Percentiles rank a stretch among this genome's conserved stretches.
Conservation (phyloP, 2,329 filamentous ascomycete genomes). For the Trichoderma hamatum region DNA sequence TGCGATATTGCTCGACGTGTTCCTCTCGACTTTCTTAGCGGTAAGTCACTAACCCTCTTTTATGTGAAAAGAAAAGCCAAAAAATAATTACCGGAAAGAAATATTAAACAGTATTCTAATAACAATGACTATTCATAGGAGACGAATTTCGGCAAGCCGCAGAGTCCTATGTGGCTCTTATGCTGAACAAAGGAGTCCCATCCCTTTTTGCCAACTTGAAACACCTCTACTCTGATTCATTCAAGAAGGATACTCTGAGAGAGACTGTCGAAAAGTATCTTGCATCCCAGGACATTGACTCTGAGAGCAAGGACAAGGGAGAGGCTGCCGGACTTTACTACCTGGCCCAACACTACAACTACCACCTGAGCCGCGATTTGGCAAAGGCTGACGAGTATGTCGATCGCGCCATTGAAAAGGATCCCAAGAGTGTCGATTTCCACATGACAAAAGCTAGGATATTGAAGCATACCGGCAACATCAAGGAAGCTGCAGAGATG, state of each 20-base stretch:
- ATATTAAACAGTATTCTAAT: neutral
- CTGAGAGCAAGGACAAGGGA: constrained; percentile 58
- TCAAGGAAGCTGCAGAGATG: constrained; percentile 75
- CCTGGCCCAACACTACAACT: constrained; percentile 96
- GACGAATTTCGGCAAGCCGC: constrained; percentile 79
- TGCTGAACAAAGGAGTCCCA: constrained; percentile 90
- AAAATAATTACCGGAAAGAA: neutral
- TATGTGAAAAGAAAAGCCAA: neutral
- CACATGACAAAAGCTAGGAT: constrained; percentile 95
- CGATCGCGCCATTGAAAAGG: constrained; percentile 78
- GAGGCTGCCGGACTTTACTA: constrained; percentile 85
- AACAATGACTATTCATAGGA: constrained; percentile 49
- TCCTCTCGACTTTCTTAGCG: constrained; percentile 85
- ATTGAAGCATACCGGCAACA: constrained; percentile 85
- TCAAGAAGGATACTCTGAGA: constrained; percentile 77
- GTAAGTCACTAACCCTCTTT: constrained; percentile 44
- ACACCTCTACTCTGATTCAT: constrained; percentile 77
- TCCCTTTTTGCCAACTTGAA: constrained; percentile 98
- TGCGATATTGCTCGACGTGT: constrained; percentile 84
- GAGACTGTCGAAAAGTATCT: constrained; percentile 79
- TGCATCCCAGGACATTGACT: constrained; percentile 57
- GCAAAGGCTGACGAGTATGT: constrained; percentile 79
- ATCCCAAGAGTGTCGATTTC: constrained; percentile 83
- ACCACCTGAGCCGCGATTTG: constrained; percentile 82
- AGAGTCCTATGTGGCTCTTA: constrained; percentile 76